Conservation (phyloP, 2,329 filamentous ascomycete genomes). For the Tolypocladium capitatum region DNA sequence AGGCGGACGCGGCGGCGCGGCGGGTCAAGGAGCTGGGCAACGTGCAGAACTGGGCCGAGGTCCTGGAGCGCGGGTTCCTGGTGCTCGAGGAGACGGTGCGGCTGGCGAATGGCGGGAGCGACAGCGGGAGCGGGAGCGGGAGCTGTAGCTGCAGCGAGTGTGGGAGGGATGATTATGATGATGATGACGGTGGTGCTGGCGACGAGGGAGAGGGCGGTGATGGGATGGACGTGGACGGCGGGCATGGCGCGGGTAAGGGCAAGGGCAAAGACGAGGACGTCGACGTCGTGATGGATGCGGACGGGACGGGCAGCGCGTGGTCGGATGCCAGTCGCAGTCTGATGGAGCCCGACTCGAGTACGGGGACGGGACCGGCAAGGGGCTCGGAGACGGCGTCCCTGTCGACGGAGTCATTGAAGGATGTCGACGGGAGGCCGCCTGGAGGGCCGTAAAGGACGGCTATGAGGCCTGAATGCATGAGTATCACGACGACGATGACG, state of each 20-base stretch:
- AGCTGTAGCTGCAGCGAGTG: slow-evolving; percentile 27
- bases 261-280: slow-evolving; percentile 7
- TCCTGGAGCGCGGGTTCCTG: slow-evolving; percentile 56
- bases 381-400: slow-evolving; percentile 25
- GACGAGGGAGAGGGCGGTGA: slow-evolving; percentile 4
- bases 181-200: neutral
- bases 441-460: neutral
- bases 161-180: slow-evolving; percentile 12
- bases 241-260: slow-evolving; percentile 2
- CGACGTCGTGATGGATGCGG: slow-evolving; percentile 12
- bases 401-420: slow-evolving; percentile 16
- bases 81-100: slow-evolving; percentile 52
- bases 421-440: slow-evolving; percentile 1
- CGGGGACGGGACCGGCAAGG: slow-evolving; percentile 18
- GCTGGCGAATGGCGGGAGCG: slow-evolving; percentile 28
- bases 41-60: slow-evolving; percentile 79
- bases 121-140: too few species aligned
- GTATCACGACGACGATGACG: neutral
- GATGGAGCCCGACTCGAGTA: slow-evolving; percentile 22
- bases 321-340: slow-evolving; percentile 25
- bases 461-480: neutral
- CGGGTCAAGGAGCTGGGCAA: slow-evolving; percentile 67
- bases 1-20: slow-evolving; percentile 48
- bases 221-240: slow-evolving; percentile 8
- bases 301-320: slow-evolving; percentile 12